phyloP scores from a whole-genome alignment of 441 rosid species.

The Pelargonium australe region DNA sequence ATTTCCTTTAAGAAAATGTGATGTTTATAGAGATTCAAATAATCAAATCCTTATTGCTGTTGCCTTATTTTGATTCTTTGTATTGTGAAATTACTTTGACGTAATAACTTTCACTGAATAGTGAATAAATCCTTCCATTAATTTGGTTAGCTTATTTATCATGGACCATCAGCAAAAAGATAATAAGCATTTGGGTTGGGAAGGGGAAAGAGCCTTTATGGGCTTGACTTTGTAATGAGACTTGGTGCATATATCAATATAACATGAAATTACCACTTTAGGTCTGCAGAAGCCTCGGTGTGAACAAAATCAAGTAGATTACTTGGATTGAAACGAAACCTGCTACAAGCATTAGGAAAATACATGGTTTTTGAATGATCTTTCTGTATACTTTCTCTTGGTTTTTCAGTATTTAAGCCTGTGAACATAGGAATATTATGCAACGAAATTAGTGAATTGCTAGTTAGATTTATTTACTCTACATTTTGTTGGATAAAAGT shows the following conservation, averaged over 20 bases:
- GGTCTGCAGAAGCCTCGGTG: background rate
- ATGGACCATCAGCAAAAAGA: too few species aligned
- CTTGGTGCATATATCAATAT: background rate
- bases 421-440: background rate
- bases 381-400: background rate
- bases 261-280: background rate
- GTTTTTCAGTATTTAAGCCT: conserved; percentile 3
- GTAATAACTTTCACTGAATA: too few species aligned
- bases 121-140: too few species aligned
- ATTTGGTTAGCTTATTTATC: too few species aligned
- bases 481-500: background rate
- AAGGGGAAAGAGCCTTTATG: background rate
- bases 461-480: background rate
- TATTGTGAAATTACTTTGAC: too few species aligned
- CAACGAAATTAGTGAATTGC: background rate
- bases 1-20: background rate
- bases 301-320: background rate
- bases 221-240: background rate
- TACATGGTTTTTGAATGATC: background rate
- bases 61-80: too few species aligned
- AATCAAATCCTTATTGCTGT: background rate
- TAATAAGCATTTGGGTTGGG: too few species aligned
- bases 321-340: background rate
- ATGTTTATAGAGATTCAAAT: background rate
- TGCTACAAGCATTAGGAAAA: background rate